Percentiles rank a stretch among this genome's conserved stretches.
Evolutionary conservation across 208 protist genomes (phyloP).

Genomic region (Trypanosoma avium): DNA sequence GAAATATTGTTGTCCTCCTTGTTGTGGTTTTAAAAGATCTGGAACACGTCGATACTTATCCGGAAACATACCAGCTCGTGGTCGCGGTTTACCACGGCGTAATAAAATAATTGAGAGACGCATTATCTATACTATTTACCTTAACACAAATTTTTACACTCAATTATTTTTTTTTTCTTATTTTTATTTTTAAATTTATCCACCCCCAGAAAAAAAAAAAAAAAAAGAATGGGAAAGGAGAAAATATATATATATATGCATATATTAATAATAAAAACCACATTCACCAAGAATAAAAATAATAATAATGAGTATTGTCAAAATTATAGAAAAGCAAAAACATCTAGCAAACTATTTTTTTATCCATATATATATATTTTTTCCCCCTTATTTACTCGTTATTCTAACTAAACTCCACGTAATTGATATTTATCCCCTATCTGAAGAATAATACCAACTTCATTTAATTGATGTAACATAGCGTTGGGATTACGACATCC

Average conservation of each 20-base stretch:
- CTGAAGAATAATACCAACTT: conserved; percentile 75
- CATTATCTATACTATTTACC: conserved; percentile 20
- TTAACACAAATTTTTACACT: too few species aligned
- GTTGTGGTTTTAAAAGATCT: conserved; percentile 72
- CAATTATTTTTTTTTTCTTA: too few species aligned
- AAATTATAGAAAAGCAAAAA: neutral
- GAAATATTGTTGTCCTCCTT: conserved; percentile 89
- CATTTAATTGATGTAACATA: conserved; percentile 84
- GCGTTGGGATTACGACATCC: conserved; percentile 67
- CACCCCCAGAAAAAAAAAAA: neutral
- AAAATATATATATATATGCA: neutral
- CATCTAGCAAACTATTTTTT: too few species aligned
- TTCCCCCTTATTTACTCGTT: neutral
- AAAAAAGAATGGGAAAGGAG: neutral
- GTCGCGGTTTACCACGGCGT: conserved; percentile 83
- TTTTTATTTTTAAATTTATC: neutral
- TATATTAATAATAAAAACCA: neutral
- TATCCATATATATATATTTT: neutral
- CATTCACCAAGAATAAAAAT: neutral
- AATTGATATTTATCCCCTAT: conserved; percentile 69
- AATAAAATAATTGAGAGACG: conserved; percentile 33
- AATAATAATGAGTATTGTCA: neutral
- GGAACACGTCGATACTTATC: conserved; percentile 87
- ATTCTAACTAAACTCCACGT: conserved; percentile 32
- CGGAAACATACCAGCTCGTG: conserved; percentile 77